A percentile compares a stretch with the other conserved stretches of the same genome.
phyloP scores from a whole-genome alignment of 2,329 filamentous ascomycete species.

The Paecilomyces sp. region DNA sequence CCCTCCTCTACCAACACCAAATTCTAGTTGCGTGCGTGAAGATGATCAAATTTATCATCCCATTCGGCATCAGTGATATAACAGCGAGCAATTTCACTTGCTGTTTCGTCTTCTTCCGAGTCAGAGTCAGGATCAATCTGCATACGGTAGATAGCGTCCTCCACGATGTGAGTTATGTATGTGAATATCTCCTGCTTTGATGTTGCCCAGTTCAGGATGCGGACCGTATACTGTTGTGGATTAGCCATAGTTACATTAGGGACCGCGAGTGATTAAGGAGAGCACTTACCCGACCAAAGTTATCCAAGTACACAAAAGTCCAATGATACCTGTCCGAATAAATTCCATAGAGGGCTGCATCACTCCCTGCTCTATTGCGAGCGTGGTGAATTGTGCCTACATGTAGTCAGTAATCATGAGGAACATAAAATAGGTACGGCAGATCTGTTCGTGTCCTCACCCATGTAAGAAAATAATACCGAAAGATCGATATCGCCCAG shows the following conservation, averaged over 20 bases:
- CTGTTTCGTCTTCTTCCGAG: not conserved
- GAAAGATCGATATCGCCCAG: not conserved
- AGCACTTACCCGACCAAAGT: not conserved
- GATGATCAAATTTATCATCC: not conserved
- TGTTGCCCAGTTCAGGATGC: not conserved
- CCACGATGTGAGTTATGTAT: not conserved
- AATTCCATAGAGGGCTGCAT: not conserved
- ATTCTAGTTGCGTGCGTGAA: too few species aligned
- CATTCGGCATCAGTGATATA: not conserved
- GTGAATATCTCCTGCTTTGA: not conserved
- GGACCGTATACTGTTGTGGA: not conserved
- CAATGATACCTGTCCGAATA: not conserved
- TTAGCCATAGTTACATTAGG: not conserved
- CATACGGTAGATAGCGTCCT: not conserved
- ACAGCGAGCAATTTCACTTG: not conserved
- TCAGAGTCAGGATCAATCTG: not conserved
- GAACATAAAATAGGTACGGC: not conserved
- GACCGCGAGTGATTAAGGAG: not conserved
- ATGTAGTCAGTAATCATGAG: not conserved
- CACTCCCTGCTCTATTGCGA: not conserved
- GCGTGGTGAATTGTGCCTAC: not conserved
- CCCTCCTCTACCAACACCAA: not conserved
- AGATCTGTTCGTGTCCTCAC: not conserved
- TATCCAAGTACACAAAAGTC: not conserved
- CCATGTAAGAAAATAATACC: not conserved